These are phyloP conservation scores for Chalciporus sphaerocephalus DNA, from an alignment of 768 basidiomycete species.

Conservation along the genomic window DNA sequence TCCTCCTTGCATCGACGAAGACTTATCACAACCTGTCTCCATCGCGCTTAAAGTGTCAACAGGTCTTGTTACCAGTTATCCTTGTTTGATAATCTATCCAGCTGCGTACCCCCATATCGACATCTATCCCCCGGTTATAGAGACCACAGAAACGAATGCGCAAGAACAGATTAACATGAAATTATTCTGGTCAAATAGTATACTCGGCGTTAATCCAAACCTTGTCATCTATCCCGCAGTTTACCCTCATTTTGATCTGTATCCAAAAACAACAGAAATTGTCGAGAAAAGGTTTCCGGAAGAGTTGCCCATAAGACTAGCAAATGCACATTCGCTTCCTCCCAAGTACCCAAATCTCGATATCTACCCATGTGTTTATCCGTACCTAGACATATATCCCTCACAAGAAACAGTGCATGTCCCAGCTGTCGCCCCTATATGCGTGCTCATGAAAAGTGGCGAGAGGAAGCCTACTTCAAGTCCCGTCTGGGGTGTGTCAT, in stretches of 20 bases:
- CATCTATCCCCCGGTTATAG: slow-evolving; percentile 32
- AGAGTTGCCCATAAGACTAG: slow-evolving; percentile 25
- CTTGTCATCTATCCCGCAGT: slow-evolving; percentile 29
- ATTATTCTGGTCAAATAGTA: background rate
- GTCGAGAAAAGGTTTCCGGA: slow-evolving; percentile 51
- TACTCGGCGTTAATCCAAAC: slow-evolving; percentile 8
- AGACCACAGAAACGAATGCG: background rate
- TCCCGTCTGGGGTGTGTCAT: slow-evolving; percentile 15
- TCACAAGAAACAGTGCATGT: slow-evolving; percentile 7
- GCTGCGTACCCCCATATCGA: slow-evolving; percentile 40
- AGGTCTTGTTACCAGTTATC: slow-evolving; percentile 23
- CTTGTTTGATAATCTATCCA: slow-evolving; percentile 36
- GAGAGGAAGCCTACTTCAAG: slow-evolving; percentile 4
- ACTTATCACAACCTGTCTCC: background rate
- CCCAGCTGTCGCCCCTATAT: background rate
- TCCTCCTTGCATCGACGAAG: slow-evolving; percentile 22
- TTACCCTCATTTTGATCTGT: slow-evolving; percentile 42
- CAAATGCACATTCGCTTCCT: slow-evolving; percentile 3
- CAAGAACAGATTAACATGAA: background rate
- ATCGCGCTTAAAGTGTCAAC: background rate
- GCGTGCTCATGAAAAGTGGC: slow-evolving; percentile 3
- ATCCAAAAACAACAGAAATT: slow-evolving; percentile 31
- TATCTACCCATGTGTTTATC: slow-evolving; percentile 37
- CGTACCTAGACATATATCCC: slow-evolving; percentile 41
- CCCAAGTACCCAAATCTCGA: slow-evolving; percentile 24